Evolutionary conservation across 2,329 filamentous ascomycete species (phyloP).

Genomic region (Cercospora nicotianae): DNA sequence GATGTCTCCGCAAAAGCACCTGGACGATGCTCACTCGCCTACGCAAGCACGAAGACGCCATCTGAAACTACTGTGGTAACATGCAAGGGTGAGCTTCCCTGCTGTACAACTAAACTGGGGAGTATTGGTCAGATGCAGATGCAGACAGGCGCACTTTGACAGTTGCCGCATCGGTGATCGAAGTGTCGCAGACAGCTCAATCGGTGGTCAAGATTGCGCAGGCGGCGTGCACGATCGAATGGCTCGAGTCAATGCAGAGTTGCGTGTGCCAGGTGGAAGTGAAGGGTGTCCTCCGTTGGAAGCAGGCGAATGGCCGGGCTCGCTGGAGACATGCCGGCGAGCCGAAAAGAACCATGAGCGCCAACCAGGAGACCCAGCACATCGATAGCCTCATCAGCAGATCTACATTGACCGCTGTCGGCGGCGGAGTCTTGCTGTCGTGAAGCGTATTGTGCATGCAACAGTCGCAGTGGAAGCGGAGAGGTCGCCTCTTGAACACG

Average conservation of each 20-base stretch:
- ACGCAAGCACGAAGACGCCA: constrained; percentile 13
- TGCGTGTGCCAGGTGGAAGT: background rate
- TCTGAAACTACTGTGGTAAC: constrained; percentile 10
- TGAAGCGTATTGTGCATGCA: background rate
- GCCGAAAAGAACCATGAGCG: background rate
- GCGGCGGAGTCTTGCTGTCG: too few relatives aligned
- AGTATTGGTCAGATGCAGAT: background rate
- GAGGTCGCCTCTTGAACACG: background rate
- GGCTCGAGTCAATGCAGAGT: background rate
- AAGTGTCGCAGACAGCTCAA: background rate
- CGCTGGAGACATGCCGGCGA: background rate
- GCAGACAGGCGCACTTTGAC: background rate
- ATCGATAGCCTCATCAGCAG: background rate
- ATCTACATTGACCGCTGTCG: background rate
- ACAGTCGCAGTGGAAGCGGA: background rate
- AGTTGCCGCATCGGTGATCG: constrained; percentile 5
- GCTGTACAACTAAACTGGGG: background rate
- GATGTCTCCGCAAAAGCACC: background rate
- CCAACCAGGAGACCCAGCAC: background rate
- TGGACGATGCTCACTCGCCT: background rate
- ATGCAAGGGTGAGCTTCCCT: constrained; percentile 6
- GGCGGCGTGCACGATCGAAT: background rate
- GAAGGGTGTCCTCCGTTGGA: background rate
- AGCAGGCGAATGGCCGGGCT: constrained; percentile 8
- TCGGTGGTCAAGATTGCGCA: background rate